A percentile compares a stretch with the other conserved stretches of the same genome.
These are phyloP conservation scores for Leccinum brunneo-olivaceum DNA, from an alignment of 1,284 basidiomycete genomes.

Conservation along the genomic window DNA sequence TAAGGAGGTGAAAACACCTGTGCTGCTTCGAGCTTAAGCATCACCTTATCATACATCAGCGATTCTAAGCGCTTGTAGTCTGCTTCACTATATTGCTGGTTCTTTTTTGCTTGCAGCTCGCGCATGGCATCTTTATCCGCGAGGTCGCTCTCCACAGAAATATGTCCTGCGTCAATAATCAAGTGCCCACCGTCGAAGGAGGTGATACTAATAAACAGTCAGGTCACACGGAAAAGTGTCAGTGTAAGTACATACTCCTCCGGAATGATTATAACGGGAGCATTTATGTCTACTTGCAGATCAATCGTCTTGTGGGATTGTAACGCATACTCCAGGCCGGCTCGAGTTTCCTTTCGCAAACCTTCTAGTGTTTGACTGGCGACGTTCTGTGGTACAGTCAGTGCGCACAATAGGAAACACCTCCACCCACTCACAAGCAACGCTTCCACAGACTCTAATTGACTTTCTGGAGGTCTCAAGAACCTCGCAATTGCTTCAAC, in stretches of 20 bases:
- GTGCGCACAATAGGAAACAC: background rate
- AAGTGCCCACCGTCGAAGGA: constrained; percentile 78
- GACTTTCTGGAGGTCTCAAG: constrained; percentile 92
- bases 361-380: constrained; percentile 95
- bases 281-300: constrained; percentile 93
- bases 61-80: constrained; percentile 88
- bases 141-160: constrained; percentile 86
- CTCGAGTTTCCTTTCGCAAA: constrained; percentile 90
- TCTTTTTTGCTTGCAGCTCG: constrained; percentile 80
- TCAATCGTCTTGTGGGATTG: constrained; percentile 95
- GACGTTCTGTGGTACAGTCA: constrained; percentile 54
- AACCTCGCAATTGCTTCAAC: constrained; percentile 91
- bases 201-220: constrained; percentile 53
- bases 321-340: constrained; percentile 90
- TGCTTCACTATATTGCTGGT: constrained; percentile 81
- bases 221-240: constrained; percentile 7
- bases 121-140: constrained; percentile 81
- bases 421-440: constrained; percentile 51
- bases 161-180: constrained; percentile 95
- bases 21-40: constrained; percentile 80
- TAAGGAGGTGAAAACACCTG: constrained; percentile 50
- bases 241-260: constrained; percentile 60
- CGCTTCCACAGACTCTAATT: constrained; percentile 92
- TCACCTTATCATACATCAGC: constrained; percentile 94
- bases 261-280: constrained; percentile 95